Base-by-base conservation (phyloP, 2,329 filamentous ascomycete genomes). In the Calycina marina region DNA sequence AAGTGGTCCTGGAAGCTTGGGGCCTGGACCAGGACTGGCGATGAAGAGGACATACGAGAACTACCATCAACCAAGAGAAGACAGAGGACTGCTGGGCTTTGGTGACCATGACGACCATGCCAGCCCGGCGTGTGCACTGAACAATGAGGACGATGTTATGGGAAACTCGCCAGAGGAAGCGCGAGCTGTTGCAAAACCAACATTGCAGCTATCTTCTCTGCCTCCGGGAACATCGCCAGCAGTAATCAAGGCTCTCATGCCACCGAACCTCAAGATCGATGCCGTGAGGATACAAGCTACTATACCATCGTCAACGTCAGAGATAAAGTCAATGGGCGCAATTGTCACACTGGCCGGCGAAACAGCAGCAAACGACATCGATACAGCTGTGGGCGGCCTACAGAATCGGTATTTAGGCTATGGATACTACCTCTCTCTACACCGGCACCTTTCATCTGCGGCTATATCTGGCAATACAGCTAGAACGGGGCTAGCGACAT, bases 351-450 rank as follows among this genome's bases (percentile, higher is more conserved):
- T 93, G 17, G 74, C 79, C 1, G 74, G 79, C 36, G 82, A 90
- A 42, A 90, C 84, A 0, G 72, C 84, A 0, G 79, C 78, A 1
- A 79, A 76, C 14, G 82, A 92, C 35, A 86, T 94, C 33, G 85
- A 94, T 48, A 66, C 72, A 4, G 70, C 77, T 1, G 81, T 93
- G 32, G 88, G 75, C 49, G 59, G 69, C 3, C 59, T 93, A 18
- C 82, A 92, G 50, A 85, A 90, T 42, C 73, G 69, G 43, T 93
- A 94, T 51, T 61, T 93, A 11, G 86, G 86, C 11, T 84, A 73
- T 51, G 86, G 86, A 4, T 84, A 78, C 58, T 78, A 86, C 53
- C 62, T 94, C 2, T 77, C 72, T 5, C 65, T 93, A 27, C 82
- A 86, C 38, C 67, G 84, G 6, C 81, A 92, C 57, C 65, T 93